A percentile compares a stretch with the other conserved stretches of the same genome.
Conservation (phyloP, 176 grass and related monocot species). For the Otatea glauca region DNA sequence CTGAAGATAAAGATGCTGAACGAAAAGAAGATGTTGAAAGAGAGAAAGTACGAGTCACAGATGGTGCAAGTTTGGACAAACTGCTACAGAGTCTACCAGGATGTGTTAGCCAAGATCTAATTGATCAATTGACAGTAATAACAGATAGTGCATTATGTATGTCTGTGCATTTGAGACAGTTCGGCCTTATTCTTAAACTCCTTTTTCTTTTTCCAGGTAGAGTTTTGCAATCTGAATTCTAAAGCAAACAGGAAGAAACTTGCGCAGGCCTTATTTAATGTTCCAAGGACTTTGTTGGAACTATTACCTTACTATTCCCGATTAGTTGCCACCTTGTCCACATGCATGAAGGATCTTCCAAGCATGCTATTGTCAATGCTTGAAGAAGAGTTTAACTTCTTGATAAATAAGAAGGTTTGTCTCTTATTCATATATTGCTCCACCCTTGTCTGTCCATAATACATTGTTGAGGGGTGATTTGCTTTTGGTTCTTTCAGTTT, state of each 20-base stretch:
- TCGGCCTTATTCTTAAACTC: slow-evolving; percentile 8
- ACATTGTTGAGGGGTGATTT: not conserved
- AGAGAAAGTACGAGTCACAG: slow-evolving; percentile 53
- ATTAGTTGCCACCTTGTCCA: slow-evolving; percentile 68
- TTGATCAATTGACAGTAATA: slow-evolving; percentile 68
- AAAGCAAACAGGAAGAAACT: slow-evolving; percentile 79
- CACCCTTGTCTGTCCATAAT: not conserved
- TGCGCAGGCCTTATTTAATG: slow-evolving; percentile 55
- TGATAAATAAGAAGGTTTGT: slow-evolving; percentile 75
- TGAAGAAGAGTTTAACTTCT: slow-evolving; percentile 75
- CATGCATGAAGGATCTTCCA: slow-evolving; percentile 75
- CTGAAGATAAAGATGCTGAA: slow-evolving; percentile 56
- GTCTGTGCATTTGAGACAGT: slow-evolving; percentile 4
- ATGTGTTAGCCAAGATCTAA: slow-evolving; percentile 76
- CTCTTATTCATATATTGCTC: not conserved
- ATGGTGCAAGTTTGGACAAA: slow-evolving; percentile 60
- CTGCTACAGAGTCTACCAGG: slow-evolving; percentile 67
- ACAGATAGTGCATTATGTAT: slow-evolving; percentile 16
- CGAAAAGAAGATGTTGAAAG: slow-evolving; percentile 51
- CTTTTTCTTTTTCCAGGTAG: slow-evolving; percentile 52
- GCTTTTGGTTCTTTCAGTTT: slow-evolving; percentile 1
- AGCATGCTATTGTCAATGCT: slow-evolving; percentile 60
- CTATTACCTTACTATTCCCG: slow-evolving; percentile 73
- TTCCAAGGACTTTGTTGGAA: slow-evolving; percentile 77
- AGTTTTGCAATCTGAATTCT: slow-evolving; percentile 80